These are phyloP conservation scores for Lentinula guzmanii DNA, from an alignment of 768 basidiomycete species.

Conservation along the genomic window DNA sequence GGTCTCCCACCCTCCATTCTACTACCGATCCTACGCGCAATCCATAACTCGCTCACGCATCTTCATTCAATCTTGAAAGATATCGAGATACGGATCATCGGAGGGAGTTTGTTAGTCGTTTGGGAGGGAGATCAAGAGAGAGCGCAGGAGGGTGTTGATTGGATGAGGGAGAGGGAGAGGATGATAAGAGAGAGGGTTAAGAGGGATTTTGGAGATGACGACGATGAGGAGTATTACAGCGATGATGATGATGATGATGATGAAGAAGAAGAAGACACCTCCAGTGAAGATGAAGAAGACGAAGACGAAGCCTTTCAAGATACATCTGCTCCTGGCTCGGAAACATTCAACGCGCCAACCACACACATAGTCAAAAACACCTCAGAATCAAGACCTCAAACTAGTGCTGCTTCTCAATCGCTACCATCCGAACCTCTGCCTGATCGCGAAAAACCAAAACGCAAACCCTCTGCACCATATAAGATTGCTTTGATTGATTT, in stretches of 20 bases:
- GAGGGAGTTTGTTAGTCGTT: conserved; percentile 72
- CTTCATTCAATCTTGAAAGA: conserved; percentile 43
- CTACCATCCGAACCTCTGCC: background rate
- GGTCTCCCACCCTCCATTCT: conserved; percentile 57
- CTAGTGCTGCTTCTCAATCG: conserved; percentile 6
- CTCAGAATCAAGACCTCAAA: background rate
- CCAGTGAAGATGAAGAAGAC: conserved; percentile 30
- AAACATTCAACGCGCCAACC: no score
- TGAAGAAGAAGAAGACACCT: conserved; percentile 29
- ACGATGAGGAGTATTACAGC: conserved; percentile 13
- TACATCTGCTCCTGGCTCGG: conserved; percentile 11
- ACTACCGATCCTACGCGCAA: conserved; percentile 47
- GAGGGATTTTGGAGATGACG: conserved; percentile 13
- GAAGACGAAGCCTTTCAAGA: conserved; percentile 24
- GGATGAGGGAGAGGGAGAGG: conserved; percentile 20
- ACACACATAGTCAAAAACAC: no score
- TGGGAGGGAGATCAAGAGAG: conserved; percentile 52
- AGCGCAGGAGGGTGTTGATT: conserved; percentile 35
- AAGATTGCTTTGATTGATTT: conserved; percentile 88
- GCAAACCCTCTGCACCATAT: conserved; percentile 42
- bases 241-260: conserved; percentile 14
- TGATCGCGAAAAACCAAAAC: conserved; percentile 8
- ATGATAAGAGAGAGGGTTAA: conserved; percentile 26
- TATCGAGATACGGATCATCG: conserved; percentile 76
- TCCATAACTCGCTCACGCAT: conserved; percentile 47